phyloP scores from a whole-genome alignment of 441 rosid genomes.

The Syzygium syzygioides region DNA sequence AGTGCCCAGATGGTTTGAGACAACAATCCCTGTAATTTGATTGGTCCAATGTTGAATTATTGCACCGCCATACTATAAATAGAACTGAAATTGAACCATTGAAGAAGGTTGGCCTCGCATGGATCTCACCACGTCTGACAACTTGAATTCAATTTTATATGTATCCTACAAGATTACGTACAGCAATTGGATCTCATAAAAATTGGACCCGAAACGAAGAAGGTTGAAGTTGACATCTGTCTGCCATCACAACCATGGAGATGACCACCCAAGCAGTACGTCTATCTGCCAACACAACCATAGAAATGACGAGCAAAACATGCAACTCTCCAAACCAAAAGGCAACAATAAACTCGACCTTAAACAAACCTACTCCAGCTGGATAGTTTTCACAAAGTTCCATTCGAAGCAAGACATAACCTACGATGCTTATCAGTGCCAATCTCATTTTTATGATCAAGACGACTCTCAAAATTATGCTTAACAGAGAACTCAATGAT shows the following conservation, averaged over 20 bases:
- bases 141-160: background rate
- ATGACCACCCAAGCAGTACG: background rate
- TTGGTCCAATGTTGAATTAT: background rate
- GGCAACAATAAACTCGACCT: background rate
- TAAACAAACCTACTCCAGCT: background rate
- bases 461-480: background rate
- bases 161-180: background rate
- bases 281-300: background rate
- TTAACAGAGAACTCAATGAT: no score
- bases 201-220: no score
- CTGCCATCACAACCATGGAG: background rate
- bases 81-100: background rate
- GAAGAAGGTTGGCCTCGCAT: background rate
- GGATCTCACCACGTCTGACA: background rate
- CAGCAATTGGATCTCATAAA: background rate
- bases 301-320: background rate
- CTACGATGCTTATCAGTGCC: background rate
- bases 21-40: no score
- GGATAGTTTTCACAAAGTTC: background rate
- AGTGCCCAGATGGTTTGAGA: background rate
- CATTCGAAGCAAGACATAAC: background rate
- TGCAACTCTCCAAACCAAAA: fast-evolving
- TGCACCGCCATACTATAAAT: fast-evolving
- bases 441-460: no score
- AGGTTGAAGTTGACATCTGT: background rate